Percentiles rank a stretch among this genome's conserved stretches.
Evolutionary conservation across 352 stramenopile genomes (phyloP).

Genomic region (Phytophthora pisi): DNA sequence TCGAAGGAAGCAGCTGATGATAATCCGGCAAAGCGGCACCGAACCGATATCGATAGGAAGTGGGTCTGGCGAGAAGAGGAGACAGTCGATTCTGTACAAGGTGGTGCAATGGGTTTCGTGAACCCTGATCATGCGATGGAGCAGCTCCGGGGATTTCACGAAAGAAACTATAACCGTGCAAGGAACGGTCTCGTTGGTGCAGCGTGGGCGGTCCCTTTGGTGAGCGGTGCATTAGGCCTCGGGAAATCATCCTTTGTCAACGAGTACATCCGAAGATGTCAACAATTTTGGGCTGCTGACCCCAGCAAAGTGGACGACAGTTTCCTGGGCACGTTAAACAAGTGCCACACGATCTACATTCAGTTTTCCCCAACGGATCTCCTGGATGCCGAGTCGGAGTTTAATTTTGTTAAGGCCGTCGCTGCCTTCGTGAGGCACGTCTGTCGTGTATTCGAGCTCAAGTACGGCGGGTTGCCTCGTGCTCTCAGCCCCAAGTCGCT

Average conservation of each 20-base stretch:
- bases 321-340: constrained; percentile 3
- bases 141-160: constrained; percentile 6
- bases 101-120: not conserved
- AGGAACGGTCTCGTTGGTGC: no score
- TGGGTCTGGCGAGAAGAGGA: not conserved
- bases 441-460: not conserved
- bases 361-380: not conserved
- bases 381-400: not conserved
- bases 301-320: not conserved
- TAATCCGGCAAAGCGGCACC: not conserved
- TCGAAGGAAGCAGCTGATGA: not conserved
- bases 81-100: not conserved
- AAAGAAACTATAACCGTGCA: constrained; percentile 8
- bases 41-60: not conserved
- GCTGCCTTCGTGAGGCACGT: no score
- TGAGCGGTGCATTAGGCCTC: no score
- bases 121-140: constrained; percentile 5
- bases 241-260: no score
- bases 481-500: not conserved
- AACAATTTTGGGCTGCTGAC: not conserved
- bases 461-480: not conserved
- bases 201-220: no score
- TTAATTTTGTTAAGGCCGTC: no score
- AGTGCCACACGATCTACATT: constrained; percentile 20
- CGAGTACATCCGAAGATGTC: constrained; percentile 18